Percentiles rank a stretch among this genome's conserved stretches.
phyloP scores from a whole-genome alignment of 169 alveolate genomes.

The Cystoisospora suis region DNA sequence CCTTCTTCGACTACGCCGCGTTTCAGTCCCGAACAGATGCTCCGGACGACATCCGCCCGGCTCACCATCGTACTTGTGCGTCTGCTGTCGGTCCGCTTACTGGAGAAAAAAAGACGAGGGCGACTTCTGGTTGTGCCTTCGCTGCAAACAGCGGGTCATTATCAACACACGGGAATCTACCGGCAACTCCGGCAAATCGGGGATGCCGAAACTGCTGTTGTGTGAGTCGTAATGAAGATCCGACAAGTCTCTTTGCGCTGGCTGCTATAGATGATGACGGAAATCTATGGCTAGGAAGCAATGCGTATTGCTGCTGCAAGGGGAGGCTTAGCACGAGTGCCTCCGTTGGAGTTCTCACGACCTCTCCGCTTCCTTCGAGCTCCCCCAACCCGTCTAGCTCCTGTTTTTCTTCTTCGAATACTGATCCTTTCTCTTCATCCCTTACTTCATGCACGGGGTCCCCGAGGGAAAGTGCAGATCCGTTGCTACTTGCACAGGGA shows the following conservation, averaged over 20 bases:
- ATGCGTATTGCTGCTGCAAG: constrained; percentile 29
- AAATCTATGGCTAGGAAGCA: constrained; percentile 23
- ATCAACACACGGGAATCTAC: too few species aligned
- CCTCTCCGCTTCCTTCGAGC: not conserved
- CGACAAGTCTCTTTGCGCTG: constrained; percentile 14
- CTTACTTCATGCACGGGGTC: too few species aligned
- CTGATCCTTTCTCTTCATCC: not conserved
- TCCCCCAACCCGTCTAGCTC: not conserved
- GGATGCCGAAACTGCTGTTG: not conserved
- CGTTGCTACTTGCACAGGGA: too few species aligned
- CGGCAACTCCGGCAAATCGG: too few species aligned
- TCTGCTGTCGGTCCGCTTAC: not conserved
- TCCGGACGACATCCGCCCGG: too few species aligned
- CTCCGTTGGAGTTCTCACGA: not conserved
- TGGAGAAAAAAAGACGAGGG: not conserved
- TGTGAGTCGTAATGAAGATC: not conserved
- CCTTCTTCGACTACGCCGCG: constrained; percentile 12
- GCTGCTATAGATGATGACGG: constrained; percentile 25
- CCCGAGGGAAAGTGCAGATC: too few species aligned
- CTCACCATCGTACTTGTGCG: too few species aligned
- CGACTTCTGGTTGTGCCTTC: not conserved
- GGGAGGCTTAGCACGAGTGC: not conserved
- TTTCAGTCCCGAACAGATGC: too few species aligned
- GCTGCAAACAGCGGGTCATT: not conserved
- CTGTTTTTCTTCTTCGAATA: not conserved